Percentiles rank a stretch among this genome's conserved stretches.
These are phyloP conservation scores for Triadica sebifera DNA, from an alignment of 345 rosid genomes.

Conservation along the genomic window DNA sequence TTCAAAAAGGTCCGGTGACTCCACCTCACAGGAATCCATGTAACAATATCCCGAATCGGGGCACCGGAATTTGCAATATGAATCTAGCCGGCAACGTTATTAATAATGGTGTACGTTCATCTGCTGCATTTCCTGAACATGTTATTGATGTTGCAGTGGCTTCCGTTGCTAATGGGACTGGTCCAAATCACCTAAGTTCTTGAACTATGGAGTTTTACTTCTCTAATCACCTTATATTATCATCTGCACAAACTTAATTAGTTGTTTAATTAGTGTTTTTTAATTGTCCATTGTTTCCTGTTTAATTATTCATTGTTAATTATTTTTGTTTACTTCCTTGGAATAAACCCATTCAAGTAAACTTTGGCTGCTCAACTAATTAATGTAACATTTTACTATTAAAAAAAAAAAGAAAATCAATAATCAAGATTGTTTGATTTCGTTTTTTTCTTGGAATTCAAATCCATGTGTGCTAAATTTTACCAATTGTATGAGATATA, in stretches of 20 bases:
- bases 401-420: neutral
- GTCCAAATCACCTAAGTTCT: slow-evolving; percentile 18
- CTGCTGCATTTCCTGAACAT: neutral
- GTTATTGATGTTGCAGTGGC: slow-evolving; percentile 9
- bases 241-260: neutral
- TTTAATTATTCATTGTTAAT: neutral
- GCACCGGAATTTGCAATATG: slow-evolving; percentile 5
- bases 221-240: too few species aligned
- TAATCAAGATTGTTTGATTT: neutral
- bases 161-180: slow-evolving; percentile 10
- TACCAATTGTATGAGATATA: too few species aligned
- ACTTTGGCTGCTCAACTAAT: neutral
- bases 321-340: neutral
- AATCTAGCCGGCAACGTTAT: slow-evolving; percentile 11
- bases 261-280: neutral
- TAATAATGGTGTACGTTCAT: neutral
- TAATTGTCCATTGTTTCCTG: neutral
- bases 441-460: too few species aligned
- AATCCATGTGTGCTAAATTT: too few species aligned
- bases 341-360: neutral
- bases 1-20: neutral
- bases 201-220: neutral
- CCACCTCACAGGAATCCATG: slow-evolving; percentile 9
- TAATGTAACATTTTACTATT: neutral
- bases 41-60: neutral